Conservation (phyloP, 805 yeast species). For the Candida quercuum region DNA sequence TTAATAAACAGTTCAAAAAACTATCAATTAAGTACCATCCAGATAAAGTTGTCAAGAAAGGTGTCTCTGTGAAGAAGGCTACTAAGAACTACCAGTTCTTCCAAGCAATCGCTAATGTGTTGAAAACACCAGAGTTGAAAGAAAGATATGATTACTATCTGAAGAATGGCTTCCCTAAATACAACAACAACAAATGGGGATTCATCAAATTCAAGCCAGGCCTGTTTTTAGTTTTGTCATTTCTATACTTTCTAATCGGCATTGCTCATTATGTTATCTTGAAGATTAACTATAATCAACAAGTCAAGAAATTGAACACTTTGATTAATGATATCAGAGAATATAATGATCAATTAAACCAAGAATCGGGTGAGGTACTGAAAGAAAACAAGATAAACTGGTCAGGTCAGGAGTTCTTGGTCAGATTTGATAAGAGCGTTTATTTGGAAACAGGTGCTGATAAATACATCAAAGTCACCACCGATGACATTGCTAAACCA, state of each 20-base stretch:
- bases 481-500: constrained; percentile 44
- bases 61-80: constrained; percentile 26
- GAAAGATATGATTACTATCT: constrained; percentile 82
- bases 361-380: constrained; percentile 41
- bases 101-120: constrained; percentile 68
- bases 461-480: constrained; percentile 35
- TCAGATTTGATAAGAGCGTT: constrained; percentile 41
- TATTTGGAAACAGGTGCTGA: constrained; percentile 30
- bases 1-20: constrained; percentile 63
- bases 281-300: constrained; percentile 45
- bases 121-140: constrained; percentile 46
- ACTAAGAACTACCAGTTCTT: constrained; percentile 68
- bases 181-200: constrained; percentile 63
- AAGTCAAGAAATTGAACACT: constrained; percentile 47
- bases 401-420: constrained; percentile 45
- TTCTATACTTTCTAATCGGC: constrained; percentile 47
- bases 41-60: constrained; percentile 49
- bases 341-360: constrained; percentile 53
- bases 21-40: constrained; percentile 77
- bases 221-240: constrained; percentile 40
- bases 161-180: constrained; percentile 79
- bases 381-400: constrained; percentile 33
- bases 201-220: constrained; percentile 70
- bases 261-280: constrained; percentile 54
- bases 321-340: constrained; percentile 47